Evolutionary conservation across 805 yeast species (phyloP).

Genomic region (Lipomyces japonicus): DNA sequence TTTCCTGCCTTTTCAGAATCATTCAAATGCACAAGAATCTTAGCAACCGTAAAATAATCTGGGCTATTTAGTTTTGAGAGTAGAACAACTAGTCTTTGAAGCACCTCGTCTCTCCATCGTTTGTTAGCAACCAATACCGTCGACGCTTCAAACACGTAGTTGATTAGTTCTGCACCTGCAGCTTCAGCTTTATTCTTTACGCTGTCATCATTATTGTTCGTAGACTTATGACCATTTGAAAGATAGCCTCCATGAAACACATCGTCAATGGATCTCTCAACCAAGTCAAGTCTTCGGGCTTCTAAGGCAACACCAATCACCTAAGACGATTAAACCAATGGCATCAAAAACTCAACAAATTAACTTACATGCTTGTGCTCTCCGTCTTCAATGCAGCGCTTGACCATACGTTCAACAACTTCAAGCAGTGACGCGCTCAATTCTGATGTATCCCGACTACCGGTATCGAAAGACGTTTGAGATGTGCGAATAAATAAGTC

Average conservation of each 20-base stretch:
- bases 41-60: constrained; percentile 79
- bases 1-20: constrained; percentile 66
- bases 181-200: constrained; percentile 45
- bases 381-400: constrained; percentile 65
- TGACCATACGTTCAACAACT: constrained; percentile 83
- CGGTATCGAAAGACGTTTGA: constrained; percentile 46
- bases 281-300: constrained; percentile 78
- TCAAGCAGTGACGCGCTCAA: constrained; percentile 56
- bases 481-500: constrained; percentile 70
- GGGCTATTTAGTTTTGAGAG: constrained; percentile 57
- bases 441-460: constrained; percentile 22
- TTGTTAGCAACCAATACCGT: constrained; percentile 64
- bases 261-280: constrained; percentile 35
- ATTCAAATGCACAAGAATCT: constrained; percentile 83
- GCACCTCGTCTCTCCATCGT: constrained; percentile 55
- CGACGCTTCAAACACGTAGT: constrained; percentile 67
- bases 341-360: not conserved
- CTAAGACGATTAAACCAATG: constrained; percentile 3
- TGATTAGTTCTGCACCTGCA: constrained; percentile 51
- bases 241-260: constrained; percentile 17
- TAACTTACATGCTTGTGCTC: constrained; percentile 55
- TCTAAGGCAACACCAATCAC: constrained; percentile 91
- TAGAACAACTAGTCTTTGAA: constrained; percentile 59
- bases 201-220: constrained; percentile 26
- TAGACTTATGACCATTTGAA: constrained; percentile 9